These are phyloP conservation scores for Tuber calosporum DNA, from an alignment of 495 filamentous ascomycete species.

Conservation along the genomic window DNA sequence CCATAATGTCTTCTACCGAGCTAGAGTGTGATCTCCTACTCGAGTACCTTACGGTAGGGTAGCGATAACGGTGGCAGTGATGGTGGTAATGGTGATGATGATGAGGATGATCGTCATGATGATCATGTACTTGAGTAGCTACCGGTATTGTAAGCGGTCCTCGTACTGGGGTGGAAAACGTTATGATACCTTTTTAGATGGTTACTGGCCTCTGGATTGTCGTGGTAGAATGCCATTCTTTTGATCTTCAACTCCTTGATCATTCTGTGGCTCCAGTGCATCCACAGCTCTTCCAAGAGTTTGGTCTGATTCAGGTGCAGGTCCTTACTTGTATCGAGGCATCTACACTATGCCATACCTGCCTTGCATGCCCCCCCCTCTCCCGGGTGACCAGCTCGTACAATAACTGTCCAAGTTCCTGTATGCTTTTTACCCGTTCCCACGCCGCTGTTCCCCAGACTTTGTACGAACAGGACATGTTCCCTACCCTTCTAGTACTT, in stretches of 20 bases:
- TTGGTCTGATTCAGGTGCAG: not conserved
- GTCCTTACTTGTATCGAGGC: not conserved
- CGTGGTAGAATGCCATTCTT: not conserved
- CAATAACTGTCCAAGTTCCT: not conserved
- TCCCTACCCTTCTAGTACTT: slow-evolving; percentile 1
- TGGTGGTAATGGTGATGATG: not conserved
- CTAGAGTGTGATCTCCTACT: not conserved
- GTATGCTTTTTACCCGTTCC: not conserved
- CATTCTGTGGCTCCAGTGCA: not conserved
- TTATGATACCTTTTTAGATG: not conserved
- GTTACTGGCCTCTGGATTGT: not conserved
- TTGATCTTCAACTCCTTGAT: slow-evolving; percentile 1
- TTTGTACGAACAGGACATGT: not conserved
- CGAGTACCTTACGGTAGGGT: not conserved
- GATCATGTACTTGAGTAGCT: not conserved
- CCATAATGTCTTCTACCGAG: not conserved
- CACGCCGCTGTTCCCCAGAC: not conserved
- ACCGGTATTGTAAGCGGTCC: not conserved
- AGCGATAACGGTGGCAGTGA: not conserved
- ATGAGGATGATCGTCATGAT: not conserved
- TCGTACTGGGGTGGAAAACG: not conserved
- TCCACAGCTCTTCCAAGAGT: not conserved
- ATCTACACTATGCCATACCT: not conserved
- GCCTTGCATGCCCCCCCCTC: not conserved
- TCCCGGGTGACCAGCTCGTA: not conserved